These are phyloP conservation scores for Protomyces lactucae-debilis DNA, from an alignment of 1,139 yeast genomes.

Conservation along the genomic window DNA sequence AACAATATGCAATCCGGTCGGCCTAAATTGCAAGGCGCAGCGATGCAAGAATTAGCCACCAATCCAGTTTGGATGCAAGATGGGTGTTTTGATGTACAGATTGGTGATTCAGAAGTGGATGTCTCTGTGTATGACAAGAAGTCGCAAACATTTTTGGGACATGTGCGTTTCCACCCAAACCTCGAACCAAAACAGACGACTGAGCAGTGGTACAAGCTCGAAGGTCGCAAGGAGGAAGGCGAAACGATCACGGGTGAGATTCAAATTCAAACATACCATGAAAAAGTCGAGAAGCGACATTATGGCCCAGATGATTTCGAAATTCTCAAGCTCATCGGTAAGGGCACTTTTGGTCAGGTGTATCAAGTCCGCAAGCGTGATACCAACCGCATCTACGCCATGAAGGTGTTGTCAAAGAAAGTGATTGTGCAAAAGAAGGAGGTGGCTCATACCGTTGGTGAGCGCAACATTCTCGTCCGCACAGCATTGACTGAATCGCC, in stretches of 20 bases:
- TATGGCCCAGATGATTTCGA: slow-evolving; percentile 94
- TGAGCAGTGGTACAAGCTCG: slow-evolving; percentile 67
- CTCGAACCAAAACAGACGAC: slow-evolving; percentile 43
- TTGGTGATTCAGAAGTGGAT: slow-evolving; percentile 74
- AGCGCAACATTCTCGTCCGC: slow-evolving; percentile 85
- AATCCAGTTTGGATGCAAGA: slow-evolving; percentile 88
- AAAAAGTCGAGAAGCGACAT: slow-evolving; percentile 62
- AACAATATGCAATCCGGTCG: slow-evolving; percentile 34
- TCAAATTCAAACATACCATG: slow-evolving; percentile 67
- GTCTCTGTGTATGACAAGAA: slow-evolving; percentile 82
- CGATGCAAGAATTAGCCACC: slow-evolving; percentile 43
- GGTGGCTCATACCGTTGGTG: slow-evolving; percentile 96
- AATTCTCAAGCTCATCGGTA: slow-evolving; percentile 79
- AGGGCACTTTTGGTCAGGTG: slow-evolving; percentile 97
- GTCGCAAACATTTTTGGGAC: slow-evolving; percentile 82
- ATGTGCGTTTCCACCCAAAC: slow-evolving; percentile 66
- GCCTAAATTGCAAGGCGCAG: slow-evolving; percentile 25
- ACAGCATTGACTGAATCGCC: slow-evolving; percentile 79
- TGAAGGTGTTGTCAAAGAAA: slow-evolving; percentile 91
- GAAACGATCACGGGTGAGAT: slow-evolving; percentile 76
- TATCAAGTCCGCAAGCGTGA: slow-evolving; percentile 90
- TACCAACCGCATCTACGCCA: slow-evolving; percentile 85
- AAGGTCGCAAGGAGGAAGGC: slow-evolving; percentile 49
- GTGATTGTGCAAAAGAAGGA: slow-evolving; percentile 95
- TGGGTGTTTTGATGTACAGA: slow-evolving; percentile 81